Conservation (phyloP, 139 green algal genomes). For the Picochlorum sp. region DNA sequence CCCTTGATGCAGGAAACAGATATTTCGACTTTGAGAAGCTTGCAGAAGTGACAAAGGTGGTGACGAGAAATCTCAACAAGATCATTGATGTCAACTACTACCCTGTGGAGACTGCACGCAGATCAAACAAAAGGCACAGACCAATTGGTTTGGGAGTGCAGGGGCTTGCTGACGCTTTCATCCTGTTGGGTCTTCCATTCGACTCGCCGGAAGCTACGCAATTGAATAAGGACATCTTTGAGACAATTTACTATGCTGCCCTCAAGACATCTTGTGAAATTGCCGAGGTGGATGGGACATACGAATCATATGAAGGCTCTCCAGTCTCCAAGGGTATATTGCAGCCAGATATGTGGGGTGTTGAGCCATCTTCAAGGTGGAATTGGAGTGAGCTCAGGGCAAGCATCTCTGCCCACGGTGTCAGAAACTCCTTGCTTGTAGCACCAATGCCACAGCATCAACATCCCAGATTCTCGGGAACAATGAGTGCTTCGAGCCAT, state of each 20-base stretch:
- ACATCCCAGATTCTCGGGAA: conserved; percentile 90
- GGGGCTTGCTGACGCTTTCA: conserved; percentile 96
- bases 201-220: conserved; percentile 72
- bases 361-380: conserved; percentile 60
- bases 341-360: conserved; percentile 96
- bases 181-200: conserved; percentile 95
- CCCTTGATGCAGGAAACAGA: conserved; percentile 53
- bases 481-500: conserved; percentile 99
- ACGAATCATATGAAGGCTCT: conserved; percentile 79
- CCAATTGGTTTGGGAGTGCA: conserved; percentile 96
- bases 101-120: conserved; percentile 73
- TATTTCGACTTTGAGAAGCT: conserved; percentile 88
- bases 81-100: conserved; percentile 99
- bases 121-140: conserved; percentile 91
- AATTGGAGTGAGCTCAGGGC: conserved; percentile 77
- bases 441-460: conserved; percentile 95
- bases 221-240: conserved; percentile 92
- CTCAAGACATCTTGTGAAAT: conserved; percentile 74
- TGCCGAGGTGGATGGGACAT: conserved; percentile 67
- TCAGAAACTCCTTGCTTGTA: conserved; percentile 96
- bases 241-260: conserved; percentile 91
- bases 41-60: conserved; percentile 39
- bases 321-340: conserved; percentile 75
- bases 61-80: conserved; percentile 91
- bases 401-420: conserved; percentile 68